phyloP scores from a whole-genome alignment of 257 asterid species.

The Solanum boliviense region DNA sequence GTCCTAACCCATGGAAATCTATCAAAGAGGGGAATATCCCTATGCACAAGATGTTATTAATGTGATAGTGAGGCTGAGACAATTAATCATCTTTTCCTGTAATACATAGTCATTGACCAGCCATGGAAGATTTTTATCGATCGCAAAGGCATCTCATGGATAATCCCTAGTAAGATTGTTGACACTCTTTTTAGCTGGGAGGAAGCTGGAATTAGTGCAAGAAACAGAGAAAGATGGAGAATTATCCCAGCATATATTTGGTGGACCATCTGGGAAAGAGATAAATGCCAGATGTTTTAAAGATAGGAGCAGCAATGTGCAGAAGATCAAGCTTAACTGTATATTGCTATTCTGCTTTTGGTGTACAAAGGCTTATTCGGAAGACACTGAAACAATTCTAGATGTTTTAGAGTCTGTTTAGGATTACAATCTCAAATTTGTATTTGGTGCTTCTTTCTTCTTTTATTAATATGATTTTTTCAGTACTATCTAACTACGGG shows the following conservation, averaged over 20 bases:
- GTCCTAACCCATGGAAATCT: not conserved
- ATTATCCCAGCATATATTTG: not conserved
- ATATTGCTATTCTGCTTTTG: not conserved
- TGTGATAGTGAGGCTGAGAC: not conserved
- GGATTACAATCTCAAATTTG: not conserved
- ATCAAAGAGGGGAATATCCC: not conserved
- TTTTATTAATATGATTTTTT: not conserved
- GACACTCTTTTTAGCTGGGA: not conserved
- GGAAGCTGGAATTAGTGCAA: not conserved
- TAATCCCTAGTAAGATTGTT: not conserved
- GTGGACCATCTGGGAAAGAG: not conserved
- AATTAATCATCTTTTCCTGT: not conserved
- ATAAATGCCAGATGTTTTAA: not conserved
- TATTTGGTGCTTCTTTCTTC: not conserved
- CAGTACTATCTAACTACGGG: not conserved
- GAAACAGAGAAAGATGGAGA: not conserved
- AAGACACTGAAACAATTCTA: not conserved
- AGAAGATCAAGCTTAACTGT: not conserved
- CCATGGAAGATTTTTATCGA: not conserved
- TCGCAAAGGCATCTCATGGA: not conserved
- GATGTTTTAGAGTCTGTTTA: not conserved
- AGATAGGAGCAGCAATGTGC: not conserved
- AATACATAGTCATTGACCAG: not conserved
- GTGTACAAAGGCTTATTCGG: not conserved
- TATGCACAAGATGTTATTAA: not conserved